A percentile compares a stretch with the other conserved stretches of the same genome.
phyloP scores from a whole-genome alignment of 805 yeast genomes.

The Zygoascus flipseniorum region DNA sequence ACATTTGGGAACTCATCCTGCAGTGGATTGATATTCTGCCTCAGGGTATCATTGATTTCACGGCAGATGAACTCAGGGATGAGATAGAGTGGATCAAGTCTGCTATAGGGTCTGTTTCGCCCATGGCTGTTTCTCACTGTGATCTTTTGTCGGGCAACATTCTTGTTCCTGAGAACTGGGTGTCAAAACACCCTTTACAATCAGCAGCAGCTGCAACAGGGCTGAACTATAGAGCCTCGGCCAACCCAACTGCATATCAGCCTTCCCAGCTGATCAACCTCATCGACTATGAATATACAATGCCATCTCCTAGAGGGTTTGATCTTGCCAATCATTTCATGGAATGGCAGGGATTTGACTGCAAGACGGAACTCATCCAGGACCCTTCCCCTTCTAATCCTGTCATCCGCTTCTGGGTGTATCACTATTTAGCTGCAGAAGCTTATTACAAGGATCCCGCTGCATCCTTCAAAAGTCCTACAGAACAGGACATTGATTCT shows the following conservation, averaged over 20 bases:
- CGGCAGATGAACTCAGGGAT: constrained; percentile 32
- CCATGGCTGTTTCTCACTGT: constrained; percentile 54
- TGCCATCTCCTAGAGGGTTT: constrained; percentile 80
- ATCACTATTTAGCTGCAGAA: constrained; percentile 40
- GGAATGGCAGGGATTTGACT: constrained; percentile 90
- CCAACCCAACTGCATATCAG: constrained; percentile 11
- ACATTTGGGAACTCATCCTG: constrained; percentile 52
- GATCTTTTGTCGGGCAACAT: constrained; percentile 70
- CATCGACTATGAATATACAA: constrained; percentile 96
- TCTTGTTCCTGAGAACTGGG: constrained; percentile 42
- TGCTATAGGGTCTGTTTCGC: constrained; percentile 29
- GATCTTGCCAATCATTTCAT: constrained; percentile 90
- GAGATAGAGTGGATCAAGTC: constrained; percentile 51
- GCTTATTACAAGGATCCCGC: constrained; percentile 7
- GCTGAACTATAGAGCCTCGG: background rate
- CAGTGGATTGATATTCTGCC: constrained; percentile 63
- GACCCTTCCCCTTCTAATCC: constrained; percentile 37
- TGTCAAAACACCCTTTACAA: background rate
- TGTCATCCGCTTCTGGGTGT: constrained; percentile 48
- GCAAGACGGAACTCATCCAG: constrained; percentile 54
- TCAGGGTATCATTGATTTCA: constrained; percentile 30
- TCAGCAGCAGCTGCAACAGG: background rate
- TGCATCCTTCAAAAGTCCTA: constrained; percentile 4
- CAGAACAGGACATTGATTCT: constrained; percentile 30
- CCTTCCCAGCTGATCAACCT: constrained; percentile 26